Conservation (phyloP, 2,329 filamentous ascomycete genomes). For the Sporothrix brunneoviolacea region DNA sequence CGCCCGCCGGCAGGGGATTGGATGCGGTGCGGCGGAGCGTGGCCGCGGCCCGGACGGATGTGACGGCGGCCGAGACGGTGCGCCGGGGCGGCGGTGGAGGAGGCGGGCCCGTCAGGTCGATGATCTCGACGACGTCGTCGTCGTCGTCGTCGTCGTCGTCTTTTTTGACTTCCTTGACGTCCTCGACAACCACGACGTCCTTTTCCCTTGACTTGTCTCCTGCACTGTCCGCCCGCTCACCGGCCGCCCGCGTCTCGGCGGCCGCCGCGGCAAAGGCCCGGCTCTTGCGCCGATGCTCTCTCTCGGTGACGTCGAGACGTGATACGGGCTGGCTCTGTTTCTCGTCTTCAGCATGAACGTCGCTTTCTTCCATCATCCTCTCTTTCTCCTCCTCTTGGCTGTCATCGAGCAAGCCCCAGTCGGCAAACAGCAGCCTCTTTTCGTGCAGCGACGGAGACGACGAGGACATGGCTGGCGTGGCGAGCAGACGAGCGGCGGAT, state of each 20-base stretch:
- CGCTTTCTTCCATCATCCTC: background rate
- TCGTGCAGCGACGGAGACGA: slow-evolving; percentile 2
- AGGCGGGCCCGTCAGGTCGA: background rate
- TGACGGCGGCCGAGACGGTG: slow-evolving; percentile 12
- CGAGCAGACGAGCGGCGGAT: background rate
- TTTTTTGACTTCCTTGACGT: too few relatives aligned
- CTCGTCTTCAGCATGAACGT: background rate
- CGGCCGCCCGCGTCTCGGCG: background rate
- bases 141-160: background rate
- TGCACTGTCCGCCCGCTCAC: background rate
- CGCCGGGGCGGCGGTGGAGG: slow-evolving; percentile 24
- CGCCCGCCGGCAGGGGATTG: background rate
- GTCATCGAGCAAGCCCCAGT: slow-evolving; percentile 6
- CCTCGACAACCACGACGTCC: too few relatives aligned
- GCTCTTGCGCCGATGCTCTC: slow-evolving; percentile 28
- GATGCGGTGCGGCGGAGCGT: slow-evolving; percentile 8
- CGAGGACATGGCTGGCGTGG: background rate
- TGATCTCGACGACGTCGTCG: background rate
- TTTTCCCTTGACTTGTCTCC: background rate
- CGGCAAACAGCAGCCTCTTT: slow-evolving; percentile 11
- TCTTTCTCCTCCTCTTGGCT: background rate
- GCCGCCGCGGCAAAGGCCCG: slow-evolving; percentile 21
- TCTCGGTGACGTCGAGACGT: slow-evolving; percentile 21
- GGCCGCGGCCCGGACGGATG: background rate
- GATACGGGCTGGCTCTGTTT: background rate